phyloP scores from a whole-genome alignment of 257 asterid genomes.

The Solanum virginianum region DNA sequence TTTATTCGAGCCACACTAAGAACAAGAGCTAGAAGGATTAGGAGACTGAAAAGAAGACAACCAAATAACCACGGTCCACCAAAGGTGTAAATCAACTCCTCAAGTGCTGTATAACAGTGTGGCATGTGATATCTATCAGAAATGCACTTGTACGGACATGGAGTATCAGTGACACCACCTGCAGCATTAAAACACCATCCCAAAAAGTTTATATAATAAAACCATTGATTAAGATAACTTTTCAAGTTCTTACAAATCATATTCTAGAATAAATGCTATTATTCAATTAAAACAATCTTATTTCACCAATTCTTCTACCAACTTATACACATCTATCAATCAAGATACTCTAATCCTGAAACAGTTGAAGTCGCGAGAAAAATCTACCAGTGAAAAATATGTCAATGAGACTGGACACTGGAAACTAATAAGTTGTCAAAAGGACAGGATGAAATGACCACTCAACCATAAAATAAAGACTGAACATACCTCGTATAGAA shows the following conservation, averaged over 20 bases:
- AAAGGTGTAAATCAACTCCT: slow-evolving; percentile 74
- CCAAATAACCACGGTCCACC: slow-evolving; percentile 95
- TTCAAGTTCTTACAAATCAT: not conserved
- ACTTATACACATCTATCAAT: not conserved
- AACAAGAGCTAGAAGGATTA: slow-evolving; percentile 67
- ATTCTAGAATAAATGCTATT: not conserved
- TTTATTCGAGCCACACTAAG: slow-evolving; percentile 88
- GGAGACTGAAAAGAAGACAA: slow-evolving; percentile 54
- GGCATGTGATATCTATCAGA: slow-evolving; percentile 87
- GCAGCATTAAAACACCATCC: not conserved
- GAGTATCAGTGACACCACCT: slow-evolving; percentile 71
- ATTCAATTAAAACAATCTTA: not conserved
- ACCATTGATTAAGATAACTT: not conserved
- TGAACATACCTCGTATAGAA: slow-evolving; percentile 52
- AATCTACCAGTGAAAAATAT: not conserved
- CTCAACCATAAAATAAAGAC: not conserved
- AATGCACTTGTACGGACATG: slow-evolving; percentile 79
- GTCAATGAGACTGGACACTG: not conserved
- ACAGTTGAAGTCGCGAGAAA: not conserved
- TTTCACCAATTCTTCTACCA: not conserved
- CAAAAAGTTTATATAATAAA: not conserved
- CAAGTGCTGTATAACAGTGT: slow-evolving; percentile 77
- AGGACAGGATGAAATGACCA: not conserved
- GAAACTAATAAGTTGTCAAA: not conserved
- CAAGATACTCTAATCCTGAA: not conserved